Base-by-base conservation (phyloP, 495 filamentous ascomycete genomes). In the Lophiotrema nucula region DNA sequence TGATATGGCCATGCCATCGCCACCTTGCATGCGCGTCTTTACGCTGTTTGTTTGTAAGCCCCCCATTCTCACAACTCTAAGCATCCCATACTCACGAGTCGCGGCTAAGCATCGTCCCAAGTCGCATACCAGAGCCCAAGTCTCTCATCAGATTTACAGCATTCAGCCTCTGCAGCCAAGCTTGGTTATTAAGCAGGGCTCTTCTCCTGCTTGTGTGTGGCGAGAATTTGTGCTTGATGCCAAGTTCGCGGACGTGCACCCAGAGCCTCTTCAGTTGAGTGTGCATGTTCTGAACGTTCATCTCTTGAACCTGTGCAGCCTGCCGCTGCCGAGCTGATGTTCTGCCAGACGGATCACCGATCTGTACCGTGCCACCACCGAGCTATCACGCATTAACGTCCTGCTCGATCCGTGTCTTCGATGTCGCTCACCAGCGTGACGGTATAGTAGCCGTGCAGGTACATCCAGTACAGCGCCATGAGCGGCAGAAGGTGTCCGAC, bases 391-490 rank as follows among this genome's bases (percentile, higher is more conserved):
- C 42, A 33, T 58, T 28, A 53, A 28, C 23, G 16, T 12, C 2
- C 8, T 10, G 8, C 43, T 15, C 13, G n/a, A n/a, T 24, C 4
- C 41, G 28, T n/a, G 2, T 35, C 22, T 15, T 16, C 19, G n/a
- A 18, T 19, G 26, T 12, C 18, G 74, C 76, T 69, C 53, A 88
- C 77, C 57, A 99, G 71, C 46, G 85, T 87, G 21, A 88, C 79
- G 13, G 88, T 77, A 26, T 81, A 77, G 61, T 88, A 85, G 13
- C 93, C 92, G 73, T 91, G 82, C 35, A 95, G 76, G 69, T 92
- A 95, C 76, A 90, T 87, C 88, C 93, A 97, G 56, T 90, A 92
- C 24, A 97, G 72, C 0, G 90, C 84, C 93, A 99, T 97, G 38
- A 97, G 79, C 8, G 93, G 92, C 10, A 97, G 73, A 53, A 99